phyloP scores from a whole-genome alignment of 805 yeast species.

The Cyberlindnera petersonii region DNA sequence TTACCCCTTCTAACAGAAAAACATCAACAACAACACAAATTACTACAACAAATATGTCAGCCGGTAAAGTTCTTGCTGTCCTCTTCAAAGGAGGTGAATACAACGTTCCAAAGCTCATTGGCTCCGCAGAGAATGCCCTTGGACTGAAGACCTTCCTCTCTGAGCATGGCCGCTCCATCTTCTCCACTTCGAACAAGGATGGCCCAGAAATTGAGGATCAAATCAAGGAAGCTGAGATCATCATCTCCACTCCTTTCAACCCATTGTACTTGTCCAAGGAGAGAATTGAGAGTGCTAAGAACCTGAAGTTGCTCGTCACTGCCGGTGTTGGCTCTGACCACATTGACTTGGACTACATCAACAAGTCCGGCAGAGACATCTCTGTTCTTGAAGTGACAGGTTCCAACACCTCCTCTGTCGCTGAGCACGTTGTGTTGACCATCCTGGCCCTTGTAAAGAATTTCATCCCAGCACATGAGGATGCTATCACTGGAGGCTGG shows the following conservation, averaged over 20 bases:
- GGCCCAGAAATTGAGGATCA: constrained; percentile 61
- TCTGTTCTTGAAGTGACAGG: constrained; percentile 81
- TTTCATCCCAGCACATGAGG: constrained; percentile 76
- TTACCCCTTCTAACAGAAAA: too few species aligned
- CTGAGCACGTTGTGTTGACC: constrained; percentile 76
- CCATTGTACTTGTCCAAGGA: constrained; percentile 72
- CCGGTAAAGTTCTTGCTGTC: constrained; percentile 26
- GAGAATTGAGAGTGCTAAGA: constrained; percentile 65
- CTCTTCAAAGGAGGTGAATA: constrained; percentile 31
- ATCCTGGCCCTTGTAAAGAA: constrained; percentile 68
- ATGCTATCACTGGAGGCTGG: constrained; percentile 60
- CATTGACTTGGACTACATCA: constrained; percentile 60
- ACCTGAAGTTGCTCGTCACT: constrained; percentile 64
- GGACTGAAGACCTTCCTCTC: constrained; percentile 66
- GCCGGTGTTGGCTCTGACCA: constrained; percentile 89
- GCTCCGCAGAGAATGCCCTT: constrained; percentile 71
- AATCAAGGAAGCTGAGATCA: constrained; percentile 67
- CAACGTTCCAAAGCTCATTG: constrained; percentile 47
- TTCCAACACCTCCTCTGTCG: constrained; percentile 74
- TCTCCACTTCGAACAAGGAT: constrained; percentile 68
- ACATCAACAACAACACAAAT: too few species aligned
- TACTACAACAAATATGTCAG: constrained; percentile 12
- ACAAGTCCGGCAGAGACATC: constrained; percentile 56
- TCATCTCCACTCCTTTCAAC: constrained; percentile 80
- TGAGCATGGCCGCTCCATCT: constrained; percentile 60